phyloP scores from a whole-genome alignment of 2,329 filamentous ascomycete genomes.

The Diplodia corticola region DNA sequence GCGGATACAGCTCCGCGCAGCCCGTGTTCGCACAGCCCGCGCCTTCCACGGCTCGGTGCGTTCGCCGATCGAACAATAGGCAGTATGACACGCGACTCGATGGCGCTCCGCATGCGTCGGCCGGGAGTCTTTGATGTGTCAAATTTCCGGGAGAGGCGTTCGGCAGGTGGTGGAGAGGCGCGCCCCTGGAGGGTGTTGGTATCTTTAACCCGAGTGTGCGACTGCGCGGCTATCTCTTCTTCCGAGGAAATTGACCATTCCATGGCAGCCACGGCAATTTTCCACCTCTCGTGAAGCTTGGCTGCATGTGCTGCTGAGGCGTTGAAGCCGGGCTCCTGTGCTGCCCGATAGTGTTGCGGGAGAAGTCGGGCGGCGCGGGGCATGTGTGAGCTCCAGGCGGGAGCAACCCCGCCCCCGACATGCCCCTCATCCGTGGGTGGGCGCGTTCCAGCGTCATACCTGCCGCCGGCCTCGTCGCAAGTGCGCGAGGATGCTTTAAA shows the following conservation, averaged over 20 bases:
- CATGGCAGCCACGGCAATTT: constrained; percentile 8
- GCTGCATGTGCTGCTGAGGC: constrained; percentile 5
- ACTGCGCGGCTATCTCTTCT: constrained; percentile 10
- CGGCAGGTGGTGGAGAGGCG: not conserved
- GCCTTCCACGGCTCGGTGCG: not conserved
- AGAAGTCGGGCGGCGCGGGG: constrained; percentile 17
- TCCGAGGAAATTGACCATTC: not conserved
- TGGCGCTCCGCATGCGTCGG: not conserved
- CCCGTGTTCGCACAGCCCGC: not conserved
- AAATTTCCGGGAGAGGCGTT: not conserved
- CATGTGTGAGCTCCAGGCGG: not conserved
- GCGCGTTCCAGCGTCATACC: constrained; percentile 15
- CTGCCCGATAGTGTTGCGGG: constrained; percentile 6
- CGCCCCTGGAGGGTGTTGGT: not conserved
- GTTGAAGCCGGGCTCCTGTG: constrained; percentile 7
- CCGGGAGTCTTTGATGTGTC: not conserved
- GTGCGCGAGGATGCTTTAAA: not conserved
- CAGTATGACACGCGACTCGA: constrained; percentile 1
- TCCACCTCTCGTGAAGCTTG: constrained; percentile 20
- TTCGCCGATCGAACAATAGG: not conserved
- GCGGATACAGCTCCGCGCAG: constrained; percentile 3
- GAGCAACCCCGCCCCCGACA: constrained; percentile 10
- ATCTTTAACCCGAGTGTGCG: constrained; percentile 13
- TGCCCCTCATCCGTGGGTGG: constrained; percentile 19
- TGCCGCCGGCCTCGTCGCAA: not conserved